Evolutionary conservation across 2,329 filamentous ascomycete species (phyloP), one percentile per base, ranked within the genome.

Genomic region (Leptographium radiaticola): DNA sequence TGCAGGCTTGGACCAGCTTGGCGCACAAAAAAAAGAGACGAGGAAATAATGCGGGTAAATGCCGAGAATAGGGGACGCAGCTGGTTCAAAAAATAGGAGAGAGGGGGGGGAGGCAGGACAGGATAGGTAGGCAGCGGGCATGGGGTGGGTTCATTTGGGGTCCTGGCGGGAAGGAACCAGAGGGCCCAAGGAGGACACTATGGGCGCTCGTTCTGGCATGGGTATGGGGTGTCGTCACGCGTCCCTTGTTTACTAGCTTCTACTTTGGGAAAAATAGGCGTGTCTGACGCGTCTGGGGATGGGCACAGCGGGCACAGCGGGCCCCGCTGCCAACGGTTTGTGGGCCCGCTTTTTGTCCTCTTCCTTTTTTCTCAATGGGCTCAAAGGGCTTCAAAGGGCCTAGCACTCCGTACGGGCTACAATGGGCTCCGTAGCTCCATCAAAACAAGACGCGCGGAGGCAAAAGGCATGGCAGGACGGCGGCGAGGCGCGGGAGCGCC

Each of bases 201-300:
- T 33, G 25, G 25, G 25, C 25, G 5, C 25, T 25, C 5, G 2
- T 25, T 3, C 25, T 25, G 25, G 25, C 25, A 25, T 25, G 25
- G 25, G 25, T 25, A 25, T 25, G 25, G 25, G 25, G 38, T 54
- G 50, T 55, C 56, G 49, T 53, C 52, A 53, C 57, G 59, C 58
- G 57, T 13, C 9, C 53, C 46, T 61, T 61, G 59, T 61, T 61
- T 61, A 61, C 59, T 55, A 45, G 39, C 55, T 53, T 36, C 59
- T 51, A 6, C 34, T 56, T 59, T 58, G 49, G 58, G 59, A 59
- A 59, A 59, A 2, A 18, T 43, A 33, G 38, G 55, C 56, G 57
- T 57, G 55, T 56, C 38, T 42, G 39, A 59, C 59, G 59, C 59
- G 59, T 61, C 56, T 53, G 52, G 49, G 52, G 51, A 49, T 54